Evolutionary conservation across 129 eudicot genomes (phyloP).

Genomic region (Lactuca saligna): DNA sequence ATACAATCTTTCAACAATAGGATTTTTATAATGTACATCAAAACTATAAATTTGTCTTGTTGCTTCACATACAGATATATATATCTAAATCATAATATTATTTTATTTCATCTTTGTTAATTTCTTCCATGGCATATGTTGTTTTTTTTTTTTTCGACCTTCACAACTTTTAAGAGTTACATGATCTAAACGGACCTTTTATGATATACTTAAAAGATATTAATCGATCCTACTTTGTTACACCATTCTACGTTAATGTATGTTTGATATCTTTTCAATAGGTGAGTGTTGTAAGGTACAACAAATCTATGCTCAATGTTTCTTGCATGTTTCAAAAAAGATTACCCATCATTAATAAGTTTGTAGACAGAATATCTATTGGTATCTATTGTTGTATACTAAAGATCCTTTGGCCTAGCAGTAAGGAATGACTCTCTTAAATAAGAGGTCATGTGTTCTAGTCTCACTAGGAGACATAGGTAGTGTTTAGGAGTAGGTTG

Average conservation of each 20-base stretch:
- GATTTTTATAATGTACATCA: not conserved
- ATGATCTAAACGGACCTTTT: conserved; percentile 4
- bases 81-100: not conserved
- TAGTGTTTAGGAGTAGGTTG: too few relatives aligned
- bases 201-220: conserved; percentile 25
- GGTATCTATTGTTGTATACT: too few relatives aligned
- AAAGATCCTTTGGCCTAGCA: too few relatives aligned
- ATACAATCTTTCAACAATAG: not conserved
- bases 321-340: too few relatives aligned
- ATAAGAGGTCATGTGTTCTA: too few relatives aligned
- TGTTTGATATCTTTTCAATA: not conserved
- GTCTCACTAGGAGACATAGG: too few relatives aligned
- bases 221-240: not conserved
- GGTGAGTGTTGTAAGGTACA: conserved; percentile 6
- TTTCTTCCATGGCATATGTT: not conserved
- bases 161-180: not conserved
- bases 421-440: too few relatives aligned
- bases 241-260: conserved; percentile 23
- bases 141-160: not conserved
- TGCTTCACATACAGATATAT: not conserved
- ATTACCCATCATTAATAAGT: too few relatives aligned
- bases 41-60: not conserved
- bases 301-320: conserved; percentile 14
- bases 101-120: not conserved
- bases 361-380: too few relatives aligned